Base-by-base conservation (phyloP, 371 early-diverging fungal species). In the Rhizomucor miehei region DNA sequence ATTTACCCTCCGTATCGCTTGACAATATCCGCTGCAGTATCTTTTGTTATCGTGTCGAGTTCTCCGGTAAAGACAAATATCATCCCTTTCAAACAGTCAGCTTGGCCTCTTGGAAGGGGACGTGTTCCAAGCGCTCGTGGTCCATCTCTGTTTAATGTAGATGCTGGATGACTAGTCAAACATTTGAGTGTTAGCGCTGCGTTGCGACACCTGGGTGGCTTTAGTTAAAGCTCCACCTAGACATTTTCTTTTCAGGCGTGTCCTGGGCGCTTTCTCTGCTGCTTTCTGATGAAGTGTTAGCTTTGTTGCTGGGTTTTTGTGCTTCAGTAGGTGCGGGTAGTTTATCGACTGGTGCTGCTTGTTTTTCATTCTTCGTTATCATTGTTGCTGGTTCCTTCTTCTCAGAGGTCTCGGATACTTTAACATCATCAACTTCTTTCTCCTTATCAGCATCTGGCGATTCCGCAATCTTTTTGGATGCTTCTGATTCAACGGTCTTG, bases 1-100 rank as follows among this genome's bases (percentile, higher is more conserved):
- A 52, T 60, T 59, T 71, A 87, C 86, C 92, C 98, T 47, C 95
- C 95, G 65, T 93, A 91, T 14, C 91, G 80, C 76, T 92, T 95
- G n/a, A 95, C 84, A 6, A 98, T 71, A 67, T 94, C 92, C 1
- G 87, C 85, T 36, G 89, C 85, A 4, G 93, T 92, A 16, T 94
- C 50, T 13, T 44, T 84, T 2, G 88, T 78, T n/a, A 95, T 64
- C 1, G 89, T 85, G 4, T 80, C 75, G 20, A 94, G 76, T 51
- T 95, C 91, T 37, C 99, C 99, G 2, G 95, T 91, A 25, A 95
- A 81, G 0, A 98, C 99, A 85, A 99, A 97, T 0, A 94, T 87
- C 51, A 84, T 59, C 6, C 89, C 91, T 20, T 61, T 65, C 6
- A 97, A 74, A 43, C 97, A 95, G 56, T 88, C 87, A 5, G 77